Evolutionary conservation across 2,329 filamentous ascomycete species (phyloP).

Genomic region (Ceratocystis destructans): DNA sequence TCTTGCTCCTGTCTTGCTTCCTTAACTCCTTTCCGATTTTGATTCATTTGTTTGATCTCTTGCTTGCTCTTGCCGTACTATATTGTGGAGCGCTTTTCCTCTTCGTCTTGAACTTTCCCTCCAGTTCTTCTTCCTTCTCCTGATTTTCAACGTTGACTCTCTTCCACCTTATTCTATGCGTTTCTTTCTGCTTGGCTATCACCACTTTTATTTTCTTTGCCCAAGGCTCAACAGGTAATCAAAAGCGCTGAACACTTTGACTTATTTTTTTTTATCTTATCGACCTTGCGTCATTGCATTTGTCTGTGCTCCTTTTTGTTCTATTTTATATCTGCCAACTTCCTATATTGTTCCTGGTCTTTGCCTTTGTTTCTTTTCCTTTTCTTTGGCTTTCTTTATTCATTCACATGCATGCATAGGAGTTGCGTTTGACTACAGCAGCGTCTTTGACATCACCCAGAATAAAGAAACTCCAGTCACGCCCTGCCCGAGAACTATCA

Average conservation of each 20-base stretch:
- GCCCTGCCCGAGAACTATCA: not conserved
- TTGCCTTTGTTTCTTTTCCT: not conserved
- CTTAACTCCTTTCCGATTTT: not conserved
- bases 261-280: slow-evolving; percentile 1
- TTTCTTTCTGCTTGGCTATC: not conserved
- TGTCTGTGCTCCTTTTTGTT: slow-evolving; percentile 5
- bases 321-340: slow-evolving; percentile 8
- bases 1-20: not conserved
- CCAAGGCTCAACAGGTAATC: not conserved
- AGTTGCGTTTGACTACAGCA: not conserved
- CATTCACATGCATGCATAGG: not conserved
- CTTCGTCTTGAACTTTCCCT: not conserved
- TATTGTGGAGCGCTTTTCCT: not conserved
- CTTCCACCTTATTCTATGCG: not conserved
- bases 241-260: not conserved
- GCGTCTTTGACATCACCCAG: not conserved
- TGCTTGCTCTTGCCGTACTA: not conserved
- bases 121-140: not conserved
- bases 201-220: not conserved
- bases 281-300: not conserved
- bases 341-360: not conserved
- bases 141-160: not conserved
- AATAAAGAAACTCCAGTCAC: not conserved
- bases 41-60: not conserved
- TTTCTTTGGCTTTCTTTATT: not conserved